These are phyloP conservation scores for Sherardia arvensis DNA, from an alignment of 257 asterid genomes.

Conservation along the genomic window DNA sequence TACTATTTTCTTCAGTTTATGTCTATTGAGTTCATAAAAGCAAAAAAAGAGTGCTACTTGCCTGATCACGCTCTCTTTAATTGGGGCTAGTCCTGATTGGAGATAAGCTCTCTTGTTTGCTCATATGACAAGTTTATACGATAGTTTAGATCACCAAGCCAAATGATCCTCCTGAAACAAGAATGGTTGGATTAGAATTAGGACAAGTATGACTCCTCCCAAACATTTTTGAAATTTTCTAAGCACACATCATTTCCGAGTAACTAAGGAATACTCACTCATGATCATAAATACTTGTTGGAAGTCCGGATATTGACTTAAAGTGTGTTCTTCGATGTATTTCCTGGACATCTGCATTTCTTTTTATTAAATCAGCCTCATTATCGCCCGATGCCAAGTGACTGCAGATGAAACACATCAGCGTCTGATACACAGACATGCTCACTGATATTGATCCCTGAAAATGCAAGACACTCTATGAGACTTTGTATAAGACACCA, in stretches of 20 bases:
- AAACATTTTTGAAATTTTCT: not conserved
- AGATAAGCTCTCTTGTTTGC: slow-evolving; percentile 56
- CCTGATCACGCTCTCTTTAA: slow-evolving; percentile 75
- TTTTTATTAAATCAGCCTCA: slow-evolving; percentile 56
- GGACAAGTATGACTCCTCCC: not conserved
- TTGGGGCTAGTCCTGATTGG: slow-evolving; percentile 57
- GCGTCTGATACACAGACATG: slow-evolving; percentile 91
- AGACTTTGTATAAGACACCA: not conserved
- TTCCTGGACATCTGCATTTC: slow-evolving; percentile 88
- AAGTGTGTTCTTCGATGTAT: slow-evolving; percentile 82
- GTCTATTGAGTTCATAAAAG: too few species aligned
- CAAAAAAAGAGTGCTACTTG: slow-evolving; percentile 14
- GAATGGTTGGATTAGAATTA: not conserved
- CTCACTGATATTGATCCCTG: slow-evolving; percentile 97
- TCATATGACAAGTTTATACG: slow-evolving; percentile 78
- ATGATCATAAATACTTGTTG: slow-evolving; percentile 66
- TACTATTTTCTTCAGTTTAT: too few species aligned
- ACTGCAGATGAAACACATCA: slow-evolving; percentile 70
- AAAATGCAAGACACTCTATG: slow-evolving; percentile 12
- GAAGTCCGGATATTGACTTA: slow-evolving; percentile 59
- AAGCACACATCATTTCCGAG: not conserved
- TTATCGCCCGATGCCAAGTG: slow-evolving; percentile 90
- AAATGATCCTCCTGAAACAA: slow-evolving; percentile 71
- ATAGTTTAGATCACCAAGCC: too few species aligned
- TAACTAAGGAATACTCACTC: slow-evolving; percentile 83